Percentiles rank a stretch among this genome's conserved stretches.
Conservation (phyloP, 352 stramenopile species). For the Pythium utonaiense region DNA sequence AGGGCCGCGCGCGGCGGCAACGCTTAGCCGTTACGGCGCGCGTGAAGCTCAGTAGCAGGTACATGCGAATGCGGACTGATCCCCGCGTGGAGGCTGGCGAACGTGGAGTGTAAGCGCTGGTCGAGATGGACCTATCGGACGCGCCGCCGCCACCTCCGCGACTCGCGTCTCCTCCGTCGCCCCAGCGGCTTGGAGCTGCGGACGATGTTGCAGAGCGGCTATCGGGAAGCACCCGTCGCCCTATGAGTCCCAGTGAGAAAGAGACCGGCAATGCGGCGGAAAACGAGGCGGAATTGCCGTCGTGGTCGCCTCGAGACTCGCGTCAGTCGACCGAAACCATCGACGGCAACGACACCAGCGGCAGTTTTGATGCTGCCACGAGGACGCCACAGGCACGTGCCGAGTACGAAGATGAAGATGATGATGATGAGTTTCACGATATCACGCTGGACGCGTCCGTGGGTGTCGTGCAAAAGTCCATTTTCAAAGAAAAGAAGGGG, state of each 20-base stretch:
- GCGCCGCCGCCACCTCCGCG: neutral
- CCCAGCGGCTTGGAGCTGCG: neutral
- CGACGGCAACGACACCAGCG: neutral
- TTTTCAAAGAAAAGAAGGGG: constrained; percentile 50
- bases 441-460: constrained; percentile 27
- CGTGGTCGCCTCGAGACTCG: constrained; percentile 8
- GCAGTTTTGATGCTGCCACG: neutral
- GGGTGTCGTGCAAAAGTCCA: constrained; percentile 61
- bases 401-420: constrained; percentile 6
- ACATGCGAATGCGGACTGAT: constrained; percentile 1
- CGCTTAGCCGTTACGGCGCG: neutral
- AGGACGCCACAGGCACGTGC: neutral
- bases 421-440: constrained; percentile 31
- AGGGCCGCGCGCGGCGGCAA: neutral
- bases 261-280: neutral
- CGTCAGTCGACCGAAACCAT: constrained; percentile 1
- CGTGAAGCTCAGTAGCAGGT: constrained; percentile 1
- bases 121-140: neutral
- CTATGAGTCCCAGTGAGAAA: neutral
- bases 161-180: neutral
- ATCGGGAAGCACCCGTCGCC: neutral
- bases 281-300: constrained; percentile 5
- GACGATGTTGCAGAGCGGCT: neutral
- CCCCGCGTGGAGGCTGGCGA: neutral
- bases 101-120: constrained; percentile 1